Conservation (phyloP, 2,329 filamentous ascomycete species). For the Aaosphaeria pasadenensis region DNA sequence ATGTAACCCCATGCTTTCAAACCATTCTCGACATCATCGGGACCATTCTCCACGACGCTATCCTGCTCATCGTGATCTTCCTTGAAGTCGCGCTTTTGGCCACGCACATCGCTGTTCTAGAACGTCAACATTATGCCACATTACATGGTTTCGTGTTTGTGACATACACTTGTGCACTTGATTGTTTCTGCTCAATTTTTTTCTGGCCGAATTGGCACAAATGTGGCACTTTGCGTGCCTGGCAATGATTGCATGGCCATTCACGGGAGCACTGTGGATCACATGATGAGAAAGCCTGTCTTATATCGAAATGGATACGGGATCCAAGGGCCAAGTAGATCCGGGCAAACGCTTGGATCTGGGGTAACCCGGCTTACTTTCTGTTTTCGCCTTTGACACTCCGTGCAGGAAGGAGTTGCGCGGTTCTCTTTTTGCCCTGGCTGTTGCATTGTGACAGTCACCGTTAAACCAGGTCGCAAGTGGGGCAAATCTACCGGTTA, state of each 20-base stretch:
- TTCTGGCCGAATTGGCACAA: slow-evolving; percentile 45
- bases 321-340: background rate
- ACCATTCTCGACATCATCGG: slow-evolving; percentile 18
- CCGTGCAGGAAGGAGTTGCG: slow-evolving; percentile 39
- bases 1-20: slow-evolving; percentile 35
- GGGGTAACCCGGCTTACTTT: slow-evolving; percentile 33
- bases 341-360: too few relatives aligned
- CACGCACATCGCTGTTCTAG: slow-evolving; percentile 10
- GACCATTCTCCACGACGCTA: slow-evolving; percentile 2
- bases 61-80: slow-evolving; percentile 6
- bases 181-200: slow-evolving; percentile 12
- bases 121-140: background rate
- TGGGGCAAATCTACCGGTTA: too few relatives aligned
- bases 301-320: slow-evolving; percentile 1
- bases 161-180: too few relatives aligned
- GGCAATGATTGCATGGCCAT: slow-evolving; percentile 53
- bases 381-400: slow-evolving; percentile 52
- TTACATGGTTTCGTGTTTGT: background rate
- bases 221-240: slow-evolving; percentile 47
- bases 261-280: slow-evolving; percentile 48
- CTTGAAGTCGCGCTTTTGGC: slow-evolving; percentile 18
- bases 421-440: slow-evolving; percentile 17
- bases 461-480: too few relatives aligned
- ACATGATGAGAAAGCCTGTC: background rate
- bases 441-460: too few relatives aligned